Evolutionary conservation across 805 yeast genomes (phyloP), one percentile per base, ranked within the genome.

Genomic region (Diddensiella transvaalensis): DNA sequence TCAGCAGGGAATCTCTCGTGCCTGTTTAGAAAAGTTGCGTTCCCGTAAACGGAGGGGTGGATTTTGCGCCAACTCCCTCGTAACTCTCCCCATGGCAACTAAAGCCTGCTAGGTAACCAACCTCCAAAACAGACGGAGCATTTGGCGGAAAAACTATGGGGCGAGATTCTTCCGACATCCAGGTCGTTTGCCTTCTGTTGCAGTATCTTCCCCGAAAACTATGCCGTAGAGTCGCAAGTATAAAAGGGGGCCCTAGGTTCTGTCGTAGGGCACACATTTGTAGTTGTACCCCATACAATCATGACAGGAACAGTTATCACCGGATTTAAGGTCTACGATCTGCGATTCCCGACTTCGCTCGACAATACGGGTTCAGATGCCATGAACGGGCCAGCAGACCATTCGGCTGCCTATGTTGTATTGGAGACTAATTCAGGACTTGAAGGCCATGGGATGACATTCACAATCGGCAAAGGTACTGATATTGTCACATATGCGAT

Each of bases 281-380:
- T 26, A 8, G 8, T 26, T 26, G 11, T 26, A 26, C 32, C 32
- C 11, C 13, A 26, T 13, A 26, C 32, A 18, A 35, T 18, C 8
- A 35, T 35, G 38, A 35, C 21, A 6, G 38, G 38, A 6, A 17
- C 21, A 8, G 33, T 46, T 22, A 67, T 67, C 40, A 64, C 66
- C 5, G 60, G 55, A 6, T 62, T 51, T 50, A 51, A 50, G 44
- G 59, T 64, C 49, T 54, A 52, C 47, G 72, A 68, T 44, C 45
- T 64, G 44, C 55, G 73, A 32, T 68, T 67, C 46, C 72, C 73
- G 6, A 70, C 74, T 35, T 64, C 71, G 21, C 59, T 70, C 22
- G 68, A 61, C 48, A 66, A 67, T 21, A 61, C 60, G 41, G 74
- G 74, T 10, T 66, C 71, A 10, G 74, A 70, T 52, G 74, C 74